Evolutionary conservation across 106 monocot species (phyloP).

Genomic region (Allium cepa): DNA sequence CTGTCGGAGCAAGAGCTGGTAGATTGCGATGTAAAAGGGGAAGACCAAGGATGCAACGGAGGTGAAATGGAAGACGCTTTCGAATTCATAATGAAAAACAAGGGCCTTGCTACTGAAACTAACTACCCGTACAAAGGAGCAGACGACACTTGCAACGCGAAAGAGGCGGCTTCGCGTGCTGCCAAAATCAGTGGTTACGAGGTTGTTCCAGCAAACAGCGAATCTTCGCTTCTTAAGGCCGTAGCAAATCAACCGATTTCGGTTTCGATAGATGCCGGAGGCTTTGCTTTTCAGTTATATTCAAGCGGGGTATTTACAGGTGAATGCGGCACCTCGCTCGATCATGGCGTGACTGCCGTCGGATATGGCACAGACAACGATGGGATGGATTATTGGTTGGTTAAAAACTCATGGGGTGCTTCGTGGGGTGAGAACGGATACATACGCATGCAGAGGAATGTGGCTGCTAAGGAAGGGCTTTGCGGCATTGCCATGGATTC

Average conservation of each 20-base stretch:
- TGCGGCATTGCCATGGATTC: slow-evolving; percentile 10
- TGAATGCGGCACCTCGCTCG: background rate
- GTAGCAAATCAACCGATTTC: slow-evolving; percentile 23
- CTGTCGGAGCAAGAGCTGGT: slow-evolving; percentile 65
- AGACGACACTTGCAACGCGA: slow-evolving; percentile 14
- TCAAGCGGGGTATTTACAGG: slow-evolving; percentile 2
- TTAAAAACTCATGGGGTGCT: slow-evolving; percentile 11
- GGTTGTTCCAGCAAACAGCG: slow-evolving; percentile 29
- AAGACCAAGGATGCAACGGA: slow-evolving; percentile 41
- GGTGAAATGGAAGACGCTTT: slow-evolving; percentile 65
- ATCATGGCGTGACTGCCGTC: slow-evolving; percentile 6
- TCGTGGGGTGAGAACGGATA: slow-evolving; percentile 10
- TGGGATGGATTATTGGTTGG: slow-evolving; percentile 9
- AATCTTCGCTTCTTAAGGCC: slow-evolving; percentile 23
- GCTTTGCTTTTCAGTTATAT: background rate
- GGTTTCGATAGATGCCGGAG: slow-evolving; percentile 14
- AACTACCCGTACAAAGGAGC: slow-evolving; percentile 39
- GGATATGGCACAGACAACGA: slow-evolving; percentile 1
- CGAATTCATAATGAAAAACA: slow-evolving; percentile 54
- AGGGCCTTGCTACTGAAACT: slow-evolving; percentile 48
- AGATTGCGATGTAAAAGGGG: slow-evolving; percentile 39
- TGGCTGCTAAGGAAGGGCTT: slow-evolving; percentile 2
- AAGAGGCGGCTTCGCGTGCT: background rate
- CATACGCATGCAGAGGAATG: slow-evolving; percentile 5
- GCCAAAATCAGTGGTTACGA: slow-evolving; percentile 3